A percentile compares a stretch with the other conserved stretches of the same genome.
Conservation (phyloP, 2,329 filamentous ascomycete species). For the Lecanicillium sp. region DNA sequence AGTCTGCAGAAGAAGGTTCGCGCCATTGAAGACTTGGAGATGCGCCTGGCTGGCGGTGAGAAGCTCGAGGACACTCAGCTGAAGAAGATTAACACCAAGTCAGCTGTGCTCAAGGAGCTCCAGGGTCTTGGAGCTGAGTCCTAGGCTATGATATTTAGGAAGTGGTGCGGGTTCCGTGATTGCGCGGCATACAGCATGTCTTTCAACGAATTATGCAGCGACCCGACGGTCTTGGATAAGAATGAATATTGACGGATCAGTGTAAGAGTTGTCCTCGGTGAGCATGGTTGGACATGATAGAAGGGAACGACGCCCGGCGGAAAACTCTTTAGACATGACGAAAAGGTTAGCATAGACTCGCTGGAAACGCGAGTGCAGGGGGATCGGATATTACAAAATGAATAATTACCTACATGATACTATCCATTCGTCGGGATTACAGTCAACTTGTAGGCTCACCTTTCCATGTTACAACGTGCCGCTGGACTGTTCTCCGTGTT, state of each 20-base stretch:
- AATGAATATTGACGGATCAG: too few relatives aligned
- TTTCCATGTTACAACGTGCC: background rate
- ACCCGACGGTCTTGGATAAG: slow-evolving; percentile 12
- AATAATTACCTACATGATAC: slow-evolving; percentile 9
- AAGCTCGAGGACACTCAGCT: slow-evolving; percentile 98
- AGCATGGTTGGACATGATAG: background rate
- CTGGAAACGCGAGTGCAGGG: slow-evolving; percentile 13
- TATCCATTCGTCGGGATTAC: too few relatives aligned
- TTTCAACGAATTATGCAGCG: background rate
- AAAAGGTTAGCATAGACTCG: slow-evolving; percentile 14
- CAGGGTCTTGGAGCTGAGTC: slow-evolving; percentile 44
- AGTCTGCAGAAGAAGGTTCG: slow-evolving; percentile 95
- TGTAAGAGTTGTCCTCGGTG: too few relatives aligned
- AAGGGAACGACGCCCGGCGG: background rate
- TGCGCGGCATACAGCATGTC: background rate
- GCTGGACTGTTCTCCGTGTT: background rate
- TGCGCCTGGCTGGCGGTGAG: slow-evolving; percentile 88
- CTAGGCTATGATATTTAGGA: too few relatives aligned
- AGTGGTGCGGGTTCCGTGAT: background rate
- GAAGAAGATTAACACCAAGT: slow-evolving; percentile 94
- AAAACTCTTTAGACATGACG: slow-evolving; percentile 5
- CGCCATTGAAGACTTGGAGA: slow-evolving; percentile 96
- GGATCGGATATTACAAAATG: slow-evolving; percentile 3
- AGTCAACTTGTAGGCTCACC: too few relatives aligned
- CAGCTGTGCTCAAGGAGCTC: slow-evolving; percentile 76